These are phyloP conservation scores for Lachnellula arida DNA, from an alignment of 2,329 filamentous ascomycete genomes.

Conservation along the genomic window DNA sequence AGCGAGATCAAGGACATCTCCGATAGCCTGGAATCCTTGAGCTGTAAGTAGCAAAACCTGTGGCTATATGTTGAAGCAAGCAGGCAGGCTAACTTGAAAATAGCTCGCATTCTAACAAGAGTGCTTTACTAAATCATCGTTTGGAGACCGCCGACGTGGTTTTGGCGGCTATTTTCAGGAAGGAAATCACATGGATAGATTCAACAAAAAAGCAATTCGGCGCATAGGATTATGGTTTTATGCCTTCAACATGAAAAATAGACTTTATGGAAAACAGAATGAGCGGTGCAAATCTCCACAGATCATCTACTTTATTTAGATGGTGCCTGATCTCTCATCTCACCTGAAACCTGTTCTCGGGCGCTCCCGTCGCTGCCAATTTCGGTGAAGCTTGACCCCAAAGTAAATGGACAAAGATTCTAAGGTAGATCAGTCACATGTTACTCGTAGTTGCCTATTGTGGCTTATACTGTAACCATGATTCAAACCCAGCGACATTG, in stretches of 20 bases:
- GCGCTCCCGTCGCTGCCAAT: no score
- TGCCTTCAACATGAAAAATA: constrained; percentile 21
- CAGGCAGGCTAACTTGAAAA: neutral
- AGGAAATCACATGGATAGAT: constrained; percentile 2
- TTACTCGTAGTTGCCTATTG: no score
- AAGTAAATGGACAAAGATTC: no score
- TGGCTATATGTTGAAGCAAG: neutral
- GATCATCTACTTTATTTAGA: no score
- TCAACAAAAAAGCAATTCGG: constrained; percentile 25
- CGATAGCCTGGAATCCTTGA: constrained; percentile 73
- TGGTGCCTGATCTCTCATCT: no score
- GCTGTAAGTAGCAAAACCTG: constrained; percentile 52
- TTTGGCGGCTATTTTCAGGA: neutral
- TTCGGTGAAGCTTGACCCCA: no score
- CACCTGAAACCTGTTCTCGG: no score
- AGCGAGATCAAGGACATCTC: constrained; percentile 82
- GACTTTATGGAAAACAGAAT: neutral
- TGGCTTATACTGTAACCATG: no score
- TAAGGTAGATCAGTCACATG: no score
- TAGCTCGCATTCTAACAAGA: constrained; percentile 36
- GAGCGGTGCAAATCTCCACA: neutral
- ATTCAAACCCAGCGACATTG: no score
- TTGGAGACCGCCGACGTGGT: neutral
- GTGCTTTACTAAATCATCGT: constrained; percentile 32
- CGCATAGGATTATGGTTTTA: constrained; percentile 13